phyloP scores from a whole-genome alignment of 371 early-diverging fungal genomes.

The Nematocida displodere region DNA sequence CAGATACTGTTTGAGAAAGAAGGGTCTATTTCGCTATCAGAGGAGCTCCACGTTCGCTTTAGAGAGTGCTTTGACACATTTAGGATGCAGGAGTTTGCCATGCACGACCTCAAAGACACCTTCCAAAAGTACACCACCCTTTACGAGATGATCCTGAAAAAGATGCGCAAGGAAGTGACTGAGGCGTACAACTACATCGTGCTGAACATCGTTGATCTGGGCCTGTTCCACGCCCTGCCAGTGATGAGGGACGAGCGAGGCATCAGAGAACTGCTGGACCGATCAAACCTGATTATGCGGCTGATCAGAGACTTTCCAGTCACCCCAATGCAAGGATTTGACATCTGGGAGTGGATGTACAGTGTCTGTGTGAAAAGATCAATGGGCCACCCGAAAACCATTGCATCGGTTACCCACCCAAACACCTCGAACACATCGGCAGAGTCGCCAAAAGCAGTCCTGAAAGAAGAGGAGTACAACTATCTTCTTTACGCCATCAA shows the following conservation, averaged over 20 bases:
- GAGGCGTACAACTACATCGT: constrained; percentile 52
- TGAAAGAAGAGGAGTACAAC: constrained; percentile 38
- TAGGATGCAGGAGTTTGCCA: constrained; percentile 14
- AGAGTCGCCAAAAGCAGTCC: not conserved
- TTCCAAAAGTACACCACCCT: constrained; percentile 30
- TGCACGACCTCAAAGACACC: constrained; percentile 36
- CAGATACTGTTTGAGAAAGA: constrained; percentile 34
- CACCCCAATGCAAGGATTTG: constrained; percentile 8
- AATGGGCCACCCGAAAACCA: not conserved
- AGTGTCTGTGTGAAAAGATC: constrained; percentile 21
- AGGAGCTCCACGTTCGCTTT: constrained; percentile 43
- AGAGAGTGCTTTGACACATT: constrained; percentile 48
- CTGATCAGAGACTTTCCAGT: constrained; percentile 34
- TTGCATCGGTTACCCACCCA: not conserved
- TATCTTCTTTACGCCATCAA: constrained; percentile 36
- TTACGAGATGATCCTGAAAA: constrained; percentile 20
- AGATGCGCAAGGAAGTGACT: constrained; percentile 18
- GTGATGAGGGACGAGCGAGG: constrained; percentile 44
- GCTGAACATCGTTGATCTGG: constrained; percentile 47
- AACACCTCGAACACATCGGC: not conserved
- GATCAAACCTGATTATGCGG: constrained; percentile 47
- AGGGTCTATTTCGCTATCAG: constrained; percentile 11
- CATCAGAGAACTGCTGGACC: constrained; percentile 40
- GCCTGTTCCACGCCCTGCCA: constrained; percentile 46
- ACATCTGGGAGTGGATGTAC: constrained; percentile 54